Percentiles rank a stretch among this genome's conserved stretches.
Conservation (phyloP, 176 grass and related monocot genomes). For the Oryza longistaminata region DNA sequence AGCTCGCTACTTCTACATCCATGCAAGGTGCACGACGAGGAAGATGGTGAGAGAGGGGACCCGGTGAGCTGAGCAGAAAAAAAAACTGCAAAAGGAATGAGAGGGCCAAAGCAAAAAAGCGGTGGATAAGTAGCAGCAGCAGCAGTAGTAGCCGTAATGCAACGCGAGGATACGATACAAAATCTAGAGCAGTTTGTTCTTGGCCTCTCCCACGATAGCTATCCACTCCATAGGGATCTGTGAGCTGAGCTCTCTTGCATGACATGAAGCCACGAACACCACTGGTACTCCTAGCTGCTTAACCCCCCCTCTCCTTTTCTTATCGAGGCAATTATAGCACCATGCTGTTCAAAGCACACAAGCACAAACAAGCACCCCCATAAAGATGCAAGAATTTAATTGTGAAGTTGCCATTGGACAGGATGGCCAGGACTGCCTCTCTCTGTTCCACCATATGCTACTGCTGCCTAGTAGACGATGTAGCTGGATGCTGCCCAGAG, state of each 20-base stretch:
- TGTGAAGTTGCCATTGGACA: slow-evolving; percentile 45
- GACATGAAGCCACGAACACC: not conserved
- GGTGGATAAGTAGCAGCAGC: slow-evolving; percentile 41
- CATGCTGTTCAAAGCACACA: slow-evolving; percentile 34
- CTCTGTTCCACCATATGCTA: not conserved
- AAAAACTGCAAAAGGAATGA: slow-evolving; percentile 35
- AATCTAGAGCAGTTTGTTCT: slow-evolving; percentile 15
- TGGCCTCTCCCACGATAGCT: slow-evolving; percentile 16
- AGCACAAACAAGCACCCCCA: slow-evolving; percentile 3
- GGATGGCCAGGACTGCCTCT: slow-evolving; percentile 6
- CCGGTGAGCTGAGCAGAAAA: slow-evolving; percentile 34
- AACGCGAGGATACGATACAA: not conserved
- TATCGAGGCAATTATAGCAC: slow-evolving; percentile 37
- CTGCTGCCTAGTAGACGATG: slow-evolving; percentile 3
- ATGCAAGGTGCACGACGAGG: slow-evolving; percentile 1
- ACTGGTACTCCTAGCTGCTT: too few species aligned
- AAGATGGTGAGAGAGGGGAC: slow-evolving; percentile 10
- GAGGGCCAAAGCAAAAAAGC: slow-evolving; percentile 19
- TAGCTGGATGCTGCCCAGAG: slow-evolving; percentile 42
- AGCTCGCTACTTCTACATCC: not conserved
- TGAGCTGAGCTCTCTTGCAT: not conserved
- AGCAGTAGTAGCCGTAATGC: not conserved
- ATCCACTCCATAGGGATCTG: slow-evolving; percentile 62
- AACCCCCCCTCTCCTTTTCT: not conserved
- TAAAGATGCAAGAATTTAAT: slow-evolving; percentile 43